These are phyloP conservation scores for Filobasidium wieringae DNA, from an alignment of 768 basidiomycete genomes.

Conservation along the genomic window DNA sequence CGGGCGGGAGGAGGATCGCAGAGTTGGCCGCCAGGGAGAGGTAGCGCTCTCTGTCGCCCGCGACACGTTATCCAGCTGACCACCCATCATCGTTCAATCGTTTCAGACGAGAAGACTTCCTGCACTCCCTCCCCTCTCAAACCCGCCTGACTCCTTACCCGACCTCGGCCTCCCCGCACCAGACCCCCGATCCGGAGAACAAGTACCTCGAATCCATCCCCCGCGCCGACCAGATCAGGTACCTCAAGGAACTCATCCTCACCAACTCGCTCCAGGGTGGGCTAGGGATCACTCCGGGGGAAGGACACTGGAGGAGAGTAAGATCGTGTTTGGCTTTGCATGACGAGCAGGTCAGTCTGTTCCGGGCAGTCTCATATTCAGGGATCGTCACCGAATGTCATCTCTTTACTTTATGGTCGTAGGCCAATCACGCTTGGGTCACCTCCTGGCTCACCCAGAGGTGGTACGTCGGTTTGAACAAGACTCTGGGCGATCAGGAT, in stretches of 20 bases:
- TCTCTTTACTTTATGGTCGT: not conserved
- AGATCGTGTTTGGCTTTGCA: conserved; percentile 75
- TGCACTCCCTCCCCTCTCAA: conserved; percentile 48
- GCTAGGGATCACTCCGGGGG: conserved; percentile 63
- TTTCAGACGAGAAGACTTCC: conserved; percentile 61
- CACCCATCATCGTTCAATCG: not conserved
- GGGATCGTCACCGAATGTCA: not conserved
- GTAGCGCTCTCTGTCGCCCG: conserved; percentile 38
- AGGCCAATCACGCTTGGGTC: conserved; percentile 59
- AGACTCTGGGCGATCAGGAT: conserved; percentile 41
- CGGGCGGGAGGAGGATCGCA: conserved; percentile 51
- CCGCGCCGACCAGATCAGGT: conserved; percentile 25
- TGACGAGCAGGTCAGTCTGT: conserved; percentile 46
- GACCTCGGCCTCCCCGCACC: conserved; percentile 44
- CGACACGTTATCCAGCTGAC: not conserved
- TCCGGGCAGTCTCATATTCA: not conserved
- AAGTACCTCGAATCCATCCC: too few relatives aligned
- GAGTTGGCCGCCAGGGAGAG: conserved; percentile 61
- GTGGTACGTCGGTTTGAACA: conserved; percentile 44
- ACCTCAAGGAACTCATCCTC: conserved; percentile 28
- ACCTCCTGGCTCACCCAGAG: conserved; percentile 54
- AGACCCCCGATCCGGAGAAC: too few relatives aligned
- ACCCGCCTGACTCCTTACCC: conserved; percentile 39
- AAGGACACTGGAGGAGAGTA: conserved; percentile 64
- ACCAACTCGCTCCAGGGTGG: conserved; percentile 62